Evolutionary conservation across 352 stramenopile genomes (phyloP).

Genomic region (Phytophthora pistaciae): DNA sequence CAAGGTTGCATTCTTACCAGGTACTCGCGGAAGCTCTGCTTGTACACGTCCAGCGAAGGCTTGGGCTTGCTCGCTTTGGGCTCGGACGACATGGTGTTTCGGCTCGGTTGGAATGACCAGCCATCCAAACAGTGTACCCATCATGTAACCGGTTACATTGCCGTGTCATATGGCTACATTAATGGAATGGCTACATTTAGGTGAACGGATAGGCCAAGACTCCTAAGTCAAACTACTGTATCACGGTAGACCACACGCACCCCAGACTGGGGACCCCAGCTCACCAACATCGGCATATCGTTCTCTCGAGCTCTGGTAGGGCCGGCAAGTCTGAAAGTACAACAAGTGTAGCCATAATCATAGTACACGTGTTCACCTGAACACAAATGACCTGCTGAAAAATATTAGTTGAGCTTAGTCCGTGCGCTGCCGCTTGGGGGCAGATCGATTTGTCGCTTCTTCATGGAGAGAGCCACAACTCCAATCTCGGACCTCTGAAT

Average conservation of each 20-base stretch:
- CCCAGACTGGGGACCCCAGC: too few relatives aligned
- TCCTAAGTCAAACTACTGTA: too few relatives aligned
- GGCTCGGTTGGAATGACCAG: constrained; percentile 17
- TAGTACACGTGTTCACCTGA: too few relatives aligned
- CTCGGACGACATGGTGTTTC: constrained; percentile 8
- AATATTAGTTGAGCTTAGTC: background rate
- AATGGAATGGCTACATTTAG: background rate
- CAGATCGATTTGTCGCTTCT: background rate
- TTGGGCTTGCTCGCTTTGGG: constrained; percentile 43
- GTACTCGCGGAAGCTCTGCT: constrained; percentile 88
- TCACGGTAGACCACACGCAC: too few relatives aligned
- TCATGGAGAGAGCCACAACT: background rate
- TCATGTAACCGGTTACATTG: background rate
- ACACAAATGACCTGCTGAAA: background rate
- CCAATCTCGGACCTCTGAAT: background rate
- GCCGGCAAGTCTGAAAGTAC: too few relatives aligned
- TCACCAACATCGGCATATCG: too few relatives aligned
- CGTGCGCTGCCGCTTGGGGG: background rate
- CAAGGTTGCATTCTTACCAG: constrained; percentile 28
- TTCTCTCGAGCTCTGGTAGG: too few relatives aligned
- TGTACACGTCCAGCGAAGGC: constrained; percentile 76
- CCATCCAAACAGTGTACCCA: constrained; percentile 21
- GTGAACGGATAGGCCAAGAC: too few relatives aligned
- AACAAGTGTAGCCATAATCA: background rate
- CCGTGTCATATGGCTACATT: background rate